Evolutionary conservation across 305 asterid species (phyloP).

Genomic region (Salvia sclarea): DNA sequence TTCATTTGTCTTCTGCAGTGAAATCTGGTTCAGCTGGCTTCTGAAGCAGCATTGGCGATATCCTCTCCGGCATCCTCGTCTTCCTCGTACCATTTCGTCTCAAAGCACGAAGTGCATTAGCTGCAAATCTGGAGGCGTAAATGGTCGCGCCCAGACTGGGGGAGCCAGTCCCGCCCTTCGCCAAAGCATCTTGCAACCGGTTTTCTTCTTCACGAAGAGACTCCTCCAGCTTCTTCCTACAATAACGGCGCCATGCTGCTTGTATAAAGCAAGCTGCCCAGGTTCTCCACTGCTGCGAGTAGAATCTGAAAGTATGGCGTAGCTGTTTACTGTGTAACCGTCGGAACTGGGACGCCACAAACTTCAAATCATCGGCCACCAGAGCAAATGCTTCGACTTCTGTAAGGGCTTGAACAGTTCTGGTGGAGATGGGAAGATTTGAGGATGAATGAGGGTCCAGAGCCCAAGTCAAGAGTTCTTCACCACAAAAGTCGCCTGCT

Average conservation of each 20-base stretch:
- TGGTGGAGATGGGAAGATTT: slow-evolving; percentile 61
- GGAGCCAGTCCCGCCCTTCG: slow-evolving; percentile 42
- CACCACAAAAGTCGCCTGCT: slow-evolving; percentile 66
- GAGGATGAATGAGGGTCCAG: slow-evolving; percentile 56
- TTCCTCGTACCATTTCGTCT: slow-evolving; percentile 46
- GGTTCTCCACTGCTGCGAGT: slow-evolving; percentile 66
- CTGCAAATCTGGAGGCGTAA: slow-evolving; percentile 61
- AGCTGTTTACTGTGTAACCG: slow-evolving; percentile 53
- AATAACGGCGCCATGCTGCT: slow-evolving; percentile 59
- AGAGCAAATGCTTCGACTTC: slow-evolving; percentile 65
- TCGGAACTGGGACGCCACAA: slow-evolving; percentile 61
- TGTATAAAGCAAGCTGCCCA: slow-evolving; percentile 69
- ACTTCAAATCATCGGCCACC: slow-evolving; percentile 56
- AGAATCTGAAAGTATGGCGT: slow-evolving; percentile 52
- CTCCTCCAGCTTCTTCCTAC: slow-evolving; percentile 55
- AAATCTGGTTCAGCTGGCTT: slow-evolving; percentile 72
- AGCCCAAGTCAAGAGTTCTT: slow-evolving; percentile 70
- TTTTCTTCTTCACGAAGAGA: slow-evolving; percentile 53
- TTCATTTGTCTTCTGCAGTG: slow-evolving; percentile 43
- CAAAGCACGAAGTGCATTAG: slow-evolving; percentile 49
- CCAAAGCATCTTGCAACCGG: slow-evolving; percentile 56
- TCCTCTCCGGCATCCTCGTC: slow-evolving; percentile 49
- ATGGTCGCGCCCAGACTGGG: slow-evolving; percentile 64
- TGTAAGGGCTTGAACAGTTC: slow-evolving; percentile 60
- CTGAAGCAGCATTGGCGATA: slow-evolving; percentile 55